Base-by-base conservation (phyloP, 1,284 basidiomycete species). In the Boletellus deceptivus region DNA sequence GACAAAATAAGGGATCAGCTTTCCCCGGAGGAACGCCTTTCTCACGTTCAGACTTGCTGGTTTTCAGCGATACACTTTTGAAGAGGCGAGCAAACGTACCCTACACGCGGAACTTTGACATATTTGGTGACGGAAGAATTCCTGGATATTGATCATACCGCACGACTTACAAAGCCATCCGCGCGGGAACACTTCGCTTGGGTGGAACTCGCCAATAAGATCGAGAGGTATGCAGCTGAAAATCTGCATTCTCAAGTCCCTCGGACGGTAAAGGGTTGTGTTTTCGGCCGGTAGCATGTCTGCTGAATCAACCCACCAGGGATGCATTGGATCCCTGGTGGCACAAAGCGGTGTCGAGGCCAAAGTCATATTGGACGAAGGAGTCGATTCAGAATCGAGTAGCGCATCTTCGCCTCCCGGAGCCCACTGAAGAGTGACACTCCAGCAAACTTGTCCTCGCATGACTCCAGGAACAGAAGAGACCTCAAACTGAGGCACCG, bases 131-230 rank as follows among this genome's bases (percentile, higher is more conserved):
- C 73, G 70, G 48, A 75, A 60, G 29, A 60, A 64, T 6, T 55
- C 54, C 52, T 75, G 74, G 8, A 59, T 53, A 37, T 75, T 75
- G n/a, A 75, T 61, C 54, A 66, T 59, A 8, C 74, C 73, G 33
- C 73, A 75, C 4, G 46, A 41, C 9, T 31, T 53, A 50, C 73
- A 75, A 41, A 67, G 69, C 74, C 74, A 75, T 8, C 73, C 73
- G 22, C 59, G 63, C 24, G 58, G 68, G 54, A 61, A 71, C 17
- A 43, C 53, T 46, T 69, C 68, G 29, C 55, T 59, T 14, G 58
- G 62, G 22, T 57, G 49, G 41, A 67, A 63, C 9, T 53, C 50
- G 10, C 60, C 62, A 16, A 71, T 59, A 45, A 75, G 57, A 48
- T 70, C 64, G 16, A 66, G 52, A 1, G 72, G 73, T 8, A 74